Evolutionary conservation across 2,329 filamentous ascomycete species (phyloP), one percentile per base, ranked within the genome.

Genomic region (Blastomyces silverae): DNA sequence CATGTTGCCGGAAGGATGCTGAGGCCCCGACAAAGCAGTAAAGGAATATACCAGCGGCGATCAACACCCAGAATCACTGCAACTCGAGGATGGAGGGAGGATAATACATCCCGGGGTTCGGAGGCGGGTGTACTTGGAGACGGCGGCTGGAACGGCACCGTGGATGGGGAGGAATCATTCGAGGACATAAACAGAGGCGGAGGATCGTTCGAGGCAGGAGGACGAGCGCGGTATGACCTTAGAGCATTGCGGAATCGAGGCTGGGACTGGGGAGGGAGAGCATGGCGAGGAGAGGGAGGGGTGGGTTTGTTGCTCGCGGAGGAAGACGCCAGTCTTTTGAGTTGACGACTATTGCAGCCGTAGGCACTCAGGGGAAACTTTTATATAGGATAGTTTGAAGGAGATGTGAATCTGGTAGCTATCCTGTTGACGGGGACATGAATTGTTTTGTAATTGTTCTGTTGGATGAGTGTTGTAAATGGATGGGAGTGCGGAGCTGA

Each of bases 11-110:
- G 89, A 28, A 83, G 81, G 63, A 89, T 86, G 66, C 88, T 91
- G 67, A 89, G 78, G 31, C 89, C 84, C n/a, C 90, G 86, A 70
- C 89, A 87, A 67, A 88, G 80, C 68, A 91, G 85, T 64, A 93
- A 82, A 65, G 88, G 87, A 53, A 89, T 81, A 74, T 92, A 87
- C 87, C 89, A 93, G 67, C 82, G 82, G 67, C 82, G 82, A 63
- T 88, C 86, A 20, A 94, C 85, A 62, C 90, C 89, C 58, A 93
- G 83, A 42, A 91, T 84, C 70, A 92, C 89, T 67, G 90, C 90
- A 64, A 93, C 86, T 64, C 89, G 89, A 15, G 90, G 90, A 72
- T 92, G 89, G 55, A 91, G 81, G 62, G 78, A 75, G 48, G 72
- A 72, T 50, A 70, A 70, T 63, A 69, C 70, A 71, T 76, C 71